phyloP scores from a whole-genome alignment of 305 asterid genomes.

The Solanum chacoense region DNA sequence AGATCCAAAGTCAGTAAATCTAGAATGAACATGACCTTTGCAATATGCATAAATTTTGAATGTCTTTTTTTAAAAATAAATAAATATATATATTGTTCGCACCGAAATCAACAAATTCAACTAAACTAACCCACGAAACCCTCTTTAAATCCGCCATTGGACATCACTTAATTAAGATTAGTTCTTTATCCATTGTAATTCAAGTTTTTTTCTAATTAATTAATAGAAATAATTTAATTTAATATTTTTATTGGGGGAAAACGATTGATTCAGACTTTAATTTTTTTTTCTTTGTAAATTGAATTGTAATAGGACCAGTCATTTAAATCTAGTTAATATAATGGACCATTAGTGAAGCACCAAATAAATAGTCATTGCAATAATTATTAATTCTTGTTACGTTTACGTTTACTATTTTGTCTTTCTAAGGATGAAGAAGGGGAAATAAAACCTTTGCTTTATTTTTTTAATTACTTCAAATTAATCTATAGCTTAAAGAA shows the following conservation, averaged over 20 bases:
- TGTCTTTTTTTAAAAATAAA: not conserved
- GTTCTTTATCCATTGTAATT: not conserved
- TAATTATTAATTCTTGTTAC: not conserved
- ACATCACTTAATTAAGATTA: not conserved
- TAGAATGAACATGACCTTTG: not conserved
- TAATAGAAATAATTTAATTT: not conserved
- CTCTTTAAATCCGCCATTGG: not conserved
- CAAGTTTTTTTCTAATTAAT: not conserved
- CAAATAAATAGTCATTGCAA: not conserved
- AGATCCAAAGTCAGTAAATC: not conserved
- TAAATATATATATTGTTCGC: not conserved
- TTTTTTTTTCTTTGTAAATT: not conserved
- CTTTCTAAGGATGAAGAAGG: not conserved
- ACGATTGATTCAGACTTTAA: not conserved
- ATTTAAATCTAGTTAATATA: slow-evolving; percentile 2
- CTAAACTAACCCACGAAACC: not conserved
- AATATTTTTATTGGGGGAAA: not conserved
- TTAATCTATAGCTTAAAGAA: not conserved
- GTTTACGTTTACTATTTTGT: not conserved
- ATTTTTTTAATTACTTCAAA: not conserved
- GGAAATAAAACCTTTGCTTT: not conserved
- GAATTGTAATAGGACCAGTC: not conserved
- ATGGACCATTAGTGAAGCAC: not conserved
- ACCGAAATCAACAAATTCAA: not conserved
- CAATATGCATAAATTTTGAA: not conserved